These are phyloP conservation scores for Crucihimalaya himalaica DNA, from an alignment of 345 rosid species.

Conservation along the genomic window DNA sequence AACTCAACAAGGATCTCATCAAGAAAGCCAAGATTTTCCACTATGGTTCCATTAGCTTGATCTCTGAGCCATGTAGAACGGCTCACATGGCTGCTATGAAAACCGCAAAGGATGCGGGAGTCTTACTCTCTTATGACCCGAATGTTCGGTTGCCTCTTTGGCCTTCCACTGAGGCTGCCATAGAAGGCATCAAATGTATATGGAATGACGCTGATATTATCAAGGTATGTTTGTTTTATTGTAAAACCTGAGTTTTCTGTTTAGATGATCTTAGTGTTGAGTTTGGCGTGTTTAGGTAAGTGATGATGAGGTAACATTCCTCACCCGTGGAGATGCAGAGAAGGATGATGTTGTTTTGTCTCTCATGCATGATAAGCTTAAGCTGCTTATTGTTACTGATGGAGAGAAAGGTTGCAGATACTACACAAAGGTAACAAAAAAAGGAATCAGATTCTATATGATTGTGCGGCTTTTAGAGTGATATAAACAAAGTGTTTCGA, in stretches of 20 bases:
- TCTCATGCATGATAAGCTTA: slow-evolving; percentile 57
- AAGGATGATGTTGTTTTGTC: slow-evolving; percentile 61
- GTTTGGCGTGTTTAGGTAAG: slow-evolving; percentile 31
- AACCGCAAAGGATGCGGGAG: slow-evolving; percentile 60
- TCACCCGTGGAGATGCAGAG: slow-evolving; percentile 52
- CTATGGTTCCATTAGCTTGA: slow-evolving; percentile 73
- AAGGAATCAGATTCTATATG: background rate
- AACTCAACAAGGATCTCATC: slow-evolving; percentile 53
- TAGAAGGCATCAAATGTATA: slow-evolving; percentile 63
- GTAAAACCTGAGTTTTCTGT: background rate
- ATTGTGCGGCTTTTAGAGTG: background rate
- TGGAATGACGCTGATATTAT: slow-evolving; percentile 66
- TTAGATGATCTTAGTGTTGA: background rate
- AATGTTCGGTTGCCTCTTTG: slow-evolving; percentile 69
- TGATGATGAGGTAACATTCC: slow-evolving; percentile 62
- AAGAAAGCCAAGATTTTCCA: slow-evolving; percentile 70
- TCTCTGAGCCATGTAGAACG: slow-evolving; percentile 65
- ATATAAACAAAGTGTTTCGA: background rate
- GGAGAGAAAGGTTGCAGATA: slow-evolving; percentile 74
- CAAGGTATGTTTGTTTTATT: slow-evolving; percentile 45
- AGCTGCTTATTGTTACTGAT: slow-evolving; percentile 65
- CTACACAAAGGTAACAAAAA: slow-evolving; percentile 49
- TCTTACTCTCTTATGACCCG: slow-evolving; percentile 67
- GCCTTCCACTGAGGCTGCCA: slow-evolving; percentile 63
- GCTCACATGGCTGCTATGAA: slow-evolving; percentile 77